These are phyloP conservation scores for Aspergillus eucalypticola DNA, from an alignment of 2,329 filamentous ascomycete genomes.

Conservation along the genomic window DNA sequence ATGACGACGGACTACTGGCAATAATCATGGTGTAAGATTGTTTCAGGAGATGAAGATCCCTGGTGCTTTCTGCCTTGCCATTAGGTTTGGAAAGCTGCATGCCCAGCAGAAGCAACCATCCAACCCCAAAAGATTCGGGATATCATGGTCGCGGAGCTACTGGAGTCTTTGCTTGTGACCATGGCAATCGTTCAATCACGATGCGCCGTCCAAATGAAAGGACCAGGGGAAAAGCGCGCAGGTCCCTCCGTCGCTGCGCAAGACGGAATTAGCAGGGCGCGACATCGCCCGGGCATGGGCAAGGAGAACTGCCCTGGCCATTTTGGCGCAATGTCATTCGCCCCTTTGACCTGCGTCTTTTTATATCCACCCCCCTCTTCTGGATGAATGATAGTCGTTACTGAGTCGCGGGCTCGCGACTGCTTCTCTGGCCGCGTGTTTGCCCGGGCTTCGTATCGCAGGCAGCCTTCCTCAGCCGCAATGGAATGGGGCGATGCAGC, in stretches of 20 bases:
- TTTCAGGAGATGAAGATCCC: slow-evolving; percentile 12
- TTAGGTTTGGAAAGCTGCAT: slow-evolving; percentile 10
- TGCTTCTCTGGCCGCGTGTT: neutral
- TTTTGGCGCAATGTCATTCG: neutral
- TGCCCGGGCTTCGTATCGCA: slow-evolving; percentile 1
- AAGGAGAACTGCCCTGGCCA: neutral
- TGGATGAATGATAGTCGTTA: too few species aligned
- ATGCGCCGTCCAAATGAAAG: slow-evolving; percentile 3
- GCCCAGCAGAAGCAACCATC: slow-evolving; percentile 1
- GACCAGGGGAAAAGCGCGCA: slow-evolving; percentile 3
- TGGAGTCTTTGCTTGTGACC: neutral
- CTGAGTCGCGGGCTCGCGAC: too few species aligned
- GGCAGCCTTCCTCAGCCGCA: slow-evolving; percentile 3
- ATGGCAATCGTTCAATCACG: neutral
- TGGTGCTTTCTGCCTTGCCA: slow-evolving; percentile 12
- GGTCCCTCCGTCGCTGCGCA: neutral
- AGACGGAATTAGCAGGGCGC: neutral
- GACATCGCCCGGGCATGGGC: slow-evolving; percentile 4
- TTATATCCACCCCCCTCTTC: neutral
- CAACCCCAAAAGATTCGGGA: slow-evolving; percentile 1
- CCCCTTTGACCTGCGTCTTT: neutral
- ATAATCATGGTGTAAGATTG: slow-evolving; percentile 4
- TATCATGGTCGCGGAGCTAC: neutral
- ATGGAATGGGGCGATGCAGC: slow-evolving; percentile 7
- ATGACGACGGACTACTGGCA: slow-evolving; percentile 9